phyloP scores from a whole-genome alignment of 2,329 filamentous ascomycete genomes.

The Periconia sp. region DNA sequence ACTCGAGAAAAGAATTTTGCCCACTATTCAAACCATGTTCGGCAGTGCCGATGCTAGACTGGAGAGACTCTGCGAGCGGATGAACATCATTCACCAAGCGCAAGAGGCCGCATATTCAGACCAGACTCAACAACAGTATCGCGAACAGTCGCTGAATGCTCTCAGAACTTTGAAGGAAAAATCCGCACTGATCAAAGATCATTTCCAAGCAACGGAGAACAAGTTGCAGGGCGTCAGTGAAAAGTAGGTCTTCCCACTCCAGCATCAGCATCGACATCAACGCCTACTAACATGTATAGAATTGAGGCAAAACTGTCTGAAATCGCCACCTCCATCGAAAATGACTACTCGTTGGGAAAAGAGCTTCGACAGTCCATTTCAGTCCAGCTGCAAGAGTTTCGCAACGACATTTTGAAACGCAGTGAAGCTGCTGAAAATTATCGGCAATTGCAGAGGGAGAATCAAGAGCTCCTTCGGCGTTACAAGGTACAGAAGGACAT shows the following conservation, averaged over 20 bases:
- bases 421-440: constrained; percentile 19
- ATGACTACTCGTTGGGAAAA: constrained; percentile 1
- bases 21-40: neutral
- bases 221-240: neutral
- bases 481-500: constrained; percentile 18
- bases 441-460: constrained; percentile 14
- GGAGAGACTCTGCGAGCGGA: neutral
- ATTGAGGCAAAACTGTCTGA: constrained; percentile 18
- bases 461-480: constrained; percentile 11
- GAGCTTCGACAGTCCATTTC: constrained; percentile 13
- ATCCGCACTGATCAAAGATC: neutral
- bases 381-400: constrained; percentile 8
- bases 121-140: neutral
- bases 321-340: constrained; percentile 7
- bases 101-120: neutral
- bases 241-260: neutral
- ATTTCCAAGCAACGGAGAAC: neutral
- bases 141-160: neutral
- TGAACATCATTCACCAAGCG: neutral
- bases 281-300: constrained; percentile 17
- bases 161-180: neutral
- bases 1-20: neutral
- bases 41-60: neutral
- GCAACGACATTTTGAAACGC: constrained; percentile 19
- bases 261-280: neutral